phyloP scores from a whole-genome alignment of 2,329 filamentous ascomycete species.

The Escovopsis sp. region DNA sequence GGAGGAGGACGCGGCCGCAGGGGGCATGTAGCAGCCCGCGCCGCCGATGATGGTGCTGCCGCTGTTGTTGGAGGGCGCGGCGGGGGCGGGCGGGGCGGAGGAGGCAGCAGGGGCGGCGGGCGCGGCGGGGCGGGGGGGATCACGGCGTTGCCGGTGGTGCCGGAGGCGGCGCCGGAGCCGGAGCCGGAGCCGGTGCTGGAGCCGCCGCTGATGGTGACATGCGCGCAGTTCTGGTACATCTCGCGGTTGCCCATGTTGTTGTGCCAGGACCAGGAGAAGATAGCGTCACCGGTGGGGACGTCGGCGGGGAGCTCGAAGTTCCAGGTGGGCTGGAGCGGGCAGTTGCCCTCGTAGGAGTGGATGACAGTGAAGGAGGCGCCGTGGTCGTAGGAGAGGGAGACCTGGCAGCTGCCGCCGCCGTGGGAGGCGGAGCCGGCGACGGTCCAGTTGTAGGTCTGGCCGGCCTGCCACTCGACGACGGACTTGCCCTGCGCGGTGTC shows the following conservation, averaged over 20 bases:
- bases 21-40: conserved; percentile 78
- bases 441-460: conserved; percentile 46
- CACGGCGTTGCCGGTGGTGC: too few species aligned
- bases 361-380: conserved; percentile 56
- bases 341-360: conserved; percentile 39
- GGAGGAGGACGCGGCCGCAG: conserved; percentile 51
- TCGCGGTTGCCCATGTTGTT: conserved; percentile 64
- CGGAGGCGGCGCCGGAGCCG: conserved; percentile 22
- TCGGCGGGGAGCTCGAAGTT: conserved; percentile 51
- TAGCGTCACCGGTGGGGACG: conserved; percentile 42
- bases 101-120: too few species aligned
- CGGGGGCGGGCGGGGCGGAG: too few species aligned
- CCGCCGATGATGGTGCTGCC: conserved; percentile 51
- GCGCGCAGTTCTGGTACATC: conserved; percentile 75
- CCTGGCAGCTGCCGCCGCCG: conserved; percentile 60
- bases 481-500: conserved; percentile 33
- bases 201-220: conserved; percentile 42
- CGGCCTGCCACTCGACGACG: conserved; percentile 46
- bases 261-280: conserved; percentile 67
- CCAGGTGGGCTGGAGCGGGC: conserved; percentile 38
- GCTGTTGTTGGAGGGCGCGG: too few species aligned
- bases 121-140: too few species aligned
- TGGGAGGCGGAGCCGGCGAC: conserved; percentile 49
- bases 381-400: conserved; percentile 58
- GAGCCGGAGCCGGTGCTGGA: conserved; percentile 16